phyloP scores from a whole-genome alignment of 2,329 filamentous ascomycete species.

The Hawksworthiomyces lignivorus region DNA sequence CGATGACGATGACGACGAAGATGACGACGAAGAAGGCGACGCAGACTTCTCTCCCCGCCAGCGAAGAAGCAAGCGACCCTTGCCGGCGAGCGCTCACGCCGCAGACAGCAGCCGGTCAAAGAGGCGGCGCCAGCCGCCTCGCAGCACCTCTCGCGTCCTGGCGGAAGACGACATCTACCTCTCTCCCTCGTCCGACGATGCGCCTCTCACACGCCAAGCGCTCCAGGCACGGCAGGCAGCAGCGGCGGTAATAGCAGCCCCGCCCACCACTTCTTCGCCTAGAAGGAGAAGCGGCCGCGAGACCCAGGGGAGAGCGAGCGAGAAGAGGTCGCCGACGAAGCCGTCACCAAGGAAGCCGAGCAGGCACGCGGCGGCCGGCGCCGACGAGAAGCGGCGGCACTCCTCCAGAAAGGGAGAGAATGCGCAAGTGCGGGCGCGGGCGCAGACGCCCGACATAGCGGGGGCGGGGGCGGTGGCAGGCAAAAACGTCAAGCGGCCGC shows the following conservation, averaged over 20 bases:
- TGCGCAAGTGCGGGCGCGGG: too few species aligned
- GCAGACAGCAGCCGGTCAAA: not conserved
- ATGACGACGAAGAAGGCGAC: slow-evolving; percentile 1
- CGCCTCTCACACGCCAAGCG: too few species aligned
- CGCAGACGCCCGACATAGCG: not conserved
- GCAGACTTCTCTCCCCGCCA: slow-evolving; percentile 3
- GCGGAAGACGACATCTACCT: slow-evolving; percentile 4
- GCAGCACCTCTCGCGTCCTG: not conserved
- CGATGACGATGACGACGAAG: not conserved
- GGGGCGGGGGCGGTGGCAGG: not conserved
- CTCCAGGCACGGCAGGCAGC: not conserved
- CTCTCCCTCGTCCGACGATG: slow-evolving; percentile 9
- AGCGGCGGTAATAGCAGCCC: not conserved
- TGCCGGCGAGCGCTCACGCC: not conserved
- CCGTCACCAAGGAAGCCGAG: too few species aligned
- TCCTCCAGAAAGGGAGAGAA: too few species aligned
- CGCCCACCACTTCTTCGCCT: not conserved
- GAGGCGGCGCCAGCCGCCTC: slow-evolving; percentile 6
- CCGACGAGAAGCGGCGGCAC: too few species aligned
- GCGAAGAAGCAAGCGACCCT: slow-evolving; percentile 1
- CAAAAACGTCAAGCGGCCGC: slow-evolving; percentile 14
- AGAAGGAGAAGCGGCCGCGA: not conserved
- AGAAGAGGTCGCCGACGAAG: not conserved
- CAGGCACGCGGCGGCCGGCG: not conserved
- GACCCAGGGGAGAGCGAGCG: not conserved